phyloP scores from a whole-genome alignment of 129 eudicot genomes.

The Chrysanthemum lavandulifolium region DNA sequence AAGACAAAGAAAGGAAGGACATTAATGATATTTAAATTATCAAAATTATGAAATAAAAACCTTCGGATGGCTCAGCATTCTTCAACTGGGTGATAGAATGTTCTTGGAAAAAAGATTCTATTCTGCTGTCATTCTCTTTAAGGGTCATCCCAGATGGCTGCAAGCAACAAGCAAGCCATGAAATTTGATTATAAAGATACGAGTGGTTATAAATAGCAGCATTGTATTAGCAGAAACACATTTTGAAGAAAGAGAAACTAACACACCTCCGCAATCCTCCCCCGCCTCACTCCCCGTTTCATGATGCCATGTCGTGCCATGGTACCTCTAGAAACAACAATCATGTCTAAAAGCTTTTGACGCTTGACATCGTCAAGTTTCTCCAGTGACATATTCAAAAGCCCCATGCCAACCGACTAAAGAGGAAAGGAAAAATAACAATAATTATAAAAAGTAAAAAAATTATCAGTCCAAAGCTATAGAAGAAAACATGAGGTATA shows the following conservation, averaged over 20 bases:
- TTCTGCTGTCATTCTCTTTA: constrained; percentile 84
- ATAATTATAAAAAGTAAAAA: background rate
- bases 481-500: constrained; percentile 12
- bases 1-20: too few relatives aligned
- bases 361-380: constrained; percentile 92
- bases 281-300: constrained; percentile 42
- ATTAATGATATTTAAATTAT: background rate
- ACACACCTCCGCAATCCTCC: constrained; percentile 59
- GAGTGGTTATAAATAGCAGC: background rate
- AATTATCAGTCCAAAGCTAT: background rate
- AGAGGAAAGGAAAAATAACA: background rate
- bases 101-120: constrained; percentile 72
- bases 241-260: constrained; percentile 3
- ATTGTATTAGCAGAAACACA: background rate
- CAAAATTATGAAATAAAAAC: constrained; percentile 34
- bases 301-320: constrained; percentile 61
- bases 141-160: constrained; percentile 96
- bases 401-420: constrained; percentile 97
- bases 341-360: constrained; percentile 97
- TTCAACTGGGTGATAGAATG: constrained; percentile 60
- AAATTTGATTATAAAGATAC: background rate
- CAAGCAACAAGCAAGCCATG: constrained; percentile 12
- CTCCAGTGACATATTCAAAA: constrained; percentile 90
- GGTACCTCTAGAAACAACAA: constrained; percentile 68
- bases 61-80: constrained; percentile 96